phyloP scores from a whole-genome alignment of 1,284 basidiomycete species.

The Ustilago trichophora region DNA sequence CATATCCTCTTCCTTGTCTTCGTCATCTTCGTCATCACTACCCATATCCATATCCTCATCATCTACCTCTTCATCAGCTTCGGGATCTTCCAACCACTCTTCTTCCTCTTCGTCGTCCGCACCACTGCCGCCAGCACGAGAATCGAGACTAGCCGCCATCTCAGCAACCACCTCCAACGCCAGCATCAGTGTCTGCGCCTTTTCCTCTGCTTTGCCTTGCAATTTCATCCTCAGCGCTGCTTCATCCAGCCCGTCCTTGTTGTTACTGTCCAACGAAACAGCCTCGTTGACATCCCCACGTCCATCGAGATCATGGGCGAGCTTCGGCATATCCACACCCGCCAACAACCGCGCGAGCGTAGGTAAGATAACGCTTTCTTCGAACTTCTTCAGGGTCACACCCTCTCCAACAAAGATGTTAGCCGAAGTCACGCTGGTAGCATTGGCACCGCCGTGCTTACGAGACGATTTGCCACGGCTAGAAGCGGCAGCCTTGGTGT shows the following conservation, averaged over 20 bases:
- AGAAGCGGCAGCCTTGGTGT: slow-evolving; percentile 7
- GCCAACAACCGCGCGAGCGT: slow-evolving; percentile 17
- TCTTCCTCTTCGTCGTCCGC: slow-evolving; percentile 19
- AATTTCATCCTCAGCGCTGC: slow-evolving; percentile 23
- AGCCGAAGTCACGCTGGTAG: slow-evolving; percentile 13
- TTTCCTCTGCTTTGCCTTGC: slow-evolving; percentile 47
- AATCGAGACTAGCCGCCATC: slow-evolving; percentile 43
- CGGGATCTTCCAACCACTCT: slow-evolving; percentile 32
- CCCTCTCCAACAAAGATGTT: slow-evolving; percentile 26
- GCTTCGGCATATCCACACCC: slow-evolving; percentile 22
- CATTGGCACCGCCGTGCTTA: slow-evolving; percentile 9
- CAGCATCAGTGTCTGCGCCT: slow-evolving; percentile 49
- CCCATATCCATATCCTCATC: slow-evolving; percentile 16
- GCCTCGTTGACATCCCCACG: slow-evolving; percentile 17
- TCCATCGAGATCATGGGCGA: slow-evolving; percentile 37
- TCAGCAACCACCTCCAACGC: slow-evolving; percentile 61
- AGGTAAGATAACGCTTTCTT: slow-evolving; percentile 30
- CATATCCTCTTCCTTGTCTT: slow-evolving; percentile 1
- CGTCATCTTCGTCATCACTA: slow-evolving; percentile 2
- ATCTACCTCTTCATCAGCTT: slow-evolving; percentile 31
- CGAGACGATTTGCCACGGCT: slow-evolving; percentile 7
- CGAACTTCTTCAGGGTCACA: slow-evolving; percentile 21
- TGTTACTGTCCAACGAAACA: slow-evolving; percentile 5
- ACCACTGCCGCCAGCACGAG: not conserved
- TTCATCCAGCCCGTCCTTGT: slow-evolving; percentile 15